Conservation (phyloP, 2,329 filamentous ascomycete genomes). For the Albophoma yamanashiensis region DNA sequence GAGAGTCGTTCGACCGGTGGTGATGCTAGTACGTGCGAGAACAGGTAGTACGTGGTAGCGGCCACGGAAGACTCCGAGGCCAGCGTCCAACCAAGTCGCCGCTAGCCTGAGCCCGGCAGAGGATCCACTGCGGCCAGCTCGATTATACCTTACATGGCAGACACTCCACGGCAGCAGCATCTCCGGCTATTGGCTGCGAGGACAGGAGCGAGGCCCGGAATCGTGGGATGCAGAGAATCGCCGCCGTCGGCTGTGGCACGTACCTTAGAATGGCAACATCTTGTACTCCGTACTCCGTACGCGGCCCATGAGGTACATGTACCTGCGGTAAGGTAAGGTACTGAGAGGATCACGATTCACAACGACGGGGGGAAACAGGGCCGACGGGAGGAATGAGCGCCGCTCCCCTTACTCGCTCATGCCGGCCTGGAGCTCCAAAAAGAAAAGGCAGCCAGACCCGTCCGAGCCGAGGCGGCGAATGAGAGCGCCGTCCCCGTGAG, state of each 20-base stretch:
- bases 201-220: not conserved
- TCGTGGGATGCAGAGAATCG: not conserved
- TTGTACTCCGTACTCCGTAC: too few species aligned
- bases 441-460: not conserved
- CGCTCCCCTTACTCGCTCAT: not conserved
- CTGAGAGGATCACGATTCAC: too few species aligned
- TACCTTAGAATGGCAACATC: not conserved
- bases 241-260: not conserved
- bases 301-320: too few species aligned
- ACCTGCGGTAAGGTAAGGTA: too few species aligned
- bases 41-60: not conserved
- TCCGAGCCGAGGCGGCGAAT: not conserved
- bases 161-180: not conserved
- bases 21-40: not conserved
- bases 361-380: too few species aligned
- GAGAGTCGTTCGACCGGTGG: not conserved
- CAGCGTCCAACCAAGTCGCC: not conserved
- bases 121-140: not conserved
- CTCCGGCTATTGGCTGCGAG: not conserved
- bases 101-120: not conserved
- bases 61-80: not conserved
- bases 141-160: not conserved
- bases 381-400: too few species aligned
- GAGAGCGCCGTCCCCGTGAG: not conserved
- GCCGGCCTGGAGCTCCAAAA: not conserved